Conservation (phyloP, 1,284 basidiomycete genomes). For the Heterobasidion occidentale region DNA sequence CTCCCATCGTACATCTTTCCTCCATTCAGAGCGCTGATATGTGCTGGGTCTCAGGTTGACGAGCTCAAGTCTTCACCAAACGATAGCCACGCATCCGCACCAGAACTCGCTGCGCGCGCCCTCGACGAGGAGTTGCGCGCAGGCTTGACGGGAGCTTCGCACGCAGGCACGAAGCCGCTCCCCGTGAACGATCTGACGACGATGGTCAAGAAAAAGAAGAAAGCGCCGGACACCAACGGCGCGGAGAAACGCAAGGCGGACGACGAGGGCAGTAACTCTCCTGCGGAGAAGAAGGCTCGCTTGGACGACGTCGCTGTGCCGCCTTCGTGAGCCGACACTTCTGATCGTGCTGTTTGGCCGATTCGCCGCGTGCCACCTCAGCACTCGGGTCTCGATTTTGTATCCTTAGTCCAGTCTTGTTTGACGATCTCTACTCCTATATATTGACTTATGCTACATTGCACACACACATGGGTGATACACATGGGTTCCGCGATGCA, state of each 20-base stretch:
- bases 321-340: conserved; percentile 1
- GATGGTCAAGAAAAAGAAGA: conserved; percentile 82
- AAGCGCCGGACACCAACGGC: conserved; percentile 22
- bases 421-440: neutral
- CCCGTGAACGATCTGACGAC: conserved; percentile 75
- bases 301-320: conserved; percentile 29
- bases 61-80: conserved; percentile 77
- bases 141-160: conserved; percentile 16
- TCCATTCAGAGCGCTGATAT: neutral
- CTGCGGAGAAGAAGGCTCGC: conserved; percentile 60
- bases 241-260: conserved; percentile 63
- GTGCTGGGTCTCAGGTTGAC: conserved; percentile 51
- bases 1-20: neutral
- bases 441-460: neutral
- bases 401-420: neutral
- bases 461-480: neutral
- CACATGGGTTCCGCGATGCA: neutral
- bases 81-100: conserved; percentile 47
- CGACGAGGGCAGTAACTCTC: conserved; percentile 38
- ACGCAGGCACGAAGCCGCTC: conserved; percentile 17
- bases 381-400: neutral
- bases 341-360: neutral
- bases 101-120: conserved; percentile 56
- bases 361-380: too few relatives aligned
- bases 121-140: conserved; percentile 61